phyloP scores from a whole-genome alignment of 1,139 yeast species.

The Geotrichum restrictum region DNA sequence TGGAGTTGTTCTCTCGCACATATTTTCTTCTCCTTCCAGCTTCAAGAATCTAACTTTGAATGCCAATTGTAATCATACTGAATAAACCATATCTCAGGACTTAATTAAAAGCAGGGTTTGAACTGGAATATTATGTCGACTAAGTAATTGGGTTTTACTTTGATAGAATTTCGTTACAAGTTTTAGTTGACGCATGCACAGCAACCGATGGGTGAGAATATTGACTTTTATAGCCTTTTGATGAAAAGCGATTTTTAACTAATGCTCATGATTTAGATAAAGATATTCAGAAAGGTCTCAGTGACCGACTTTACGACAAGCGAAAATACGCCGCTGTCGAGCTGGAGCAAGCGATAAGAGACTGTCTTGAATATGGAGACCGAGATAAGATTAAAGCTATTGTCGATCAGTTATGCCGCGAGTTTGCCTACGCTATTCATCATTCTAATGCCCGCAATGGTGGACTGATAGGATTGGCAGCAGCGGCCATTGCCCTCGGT shows the following conservation, averaged over 20 bases:
- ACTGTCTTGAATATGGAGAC: slow-evolving; percentile 65
- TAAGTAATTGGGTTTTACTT: background rate
- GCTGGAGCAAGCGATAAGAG: slow-evolving; percentile 73
- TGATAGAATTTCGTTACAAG: background rate
- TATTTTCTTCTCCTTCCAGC: background rate
- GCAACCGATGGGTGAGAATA: background rate
- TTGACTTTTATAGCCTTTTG: background rate
- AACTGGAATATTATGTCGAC: too few species aligned
- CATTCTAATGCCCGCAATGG: slow-evolving; percentile 74
- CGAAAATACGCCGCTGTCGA: slow-evolving; percentile 92
- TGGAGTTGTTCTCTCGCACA: background rate
- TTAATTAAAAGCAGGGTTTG: too few species aligned
- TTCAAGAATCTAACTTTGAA: background rate
- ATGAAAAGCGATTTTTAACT: background rate
- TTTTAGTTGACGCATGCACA: background rate
- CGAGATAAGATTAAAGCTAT: slow-evolving; percentile 62
- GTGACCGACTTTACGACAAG: slow-evolving; percentile 88
- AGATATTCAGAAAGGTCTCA: slow-evolving; percentile 73
- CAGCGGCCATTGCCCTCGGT: slow-evolving; percentile 74
- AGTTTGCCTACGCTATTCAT: slow-evolving; percentile 69
- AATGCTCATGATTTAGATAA: slow-evolving; percentile 46
- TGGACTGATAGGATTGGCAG: slow-evolving; percentile 72
- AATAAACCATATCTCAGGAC: too few species aligned
- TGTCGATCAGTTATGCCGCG: slow-evolving; percentile 63
- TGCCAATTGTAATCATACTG: too few species aligned